A percentile compares a stretch with the other conserved stretches of the same genome.
Evolutionary conservation across 805 yeast genomes (phyloP).

Genomic region (Lipomyces kockii): DNA sequence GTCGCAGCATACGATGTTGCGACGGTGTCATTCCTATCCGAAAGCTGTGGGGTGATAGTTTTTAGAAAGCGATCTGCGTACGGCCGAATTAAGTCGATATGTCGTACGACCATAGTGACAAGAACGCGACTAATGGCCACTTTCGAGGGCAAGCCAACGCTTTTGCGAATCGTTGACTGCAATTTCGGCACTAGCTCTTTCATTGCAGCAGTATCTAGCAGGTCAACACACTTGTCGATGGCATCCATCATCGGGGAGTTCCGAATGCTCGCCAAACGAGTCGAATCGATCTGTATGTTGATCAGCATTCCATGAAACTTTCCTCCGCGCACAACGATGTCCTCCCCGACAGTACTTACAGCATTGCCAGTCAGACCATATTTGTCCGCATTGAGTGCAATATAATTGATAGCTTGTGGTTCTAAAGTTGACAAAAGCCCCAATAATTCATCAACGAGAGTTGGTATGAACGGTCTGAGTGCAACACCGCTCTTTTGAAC

Average conservation of each 20-base stretch:
- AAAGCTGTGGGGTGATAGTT: slow-evolving; percentile 61
- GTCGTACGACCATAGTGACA: slow-evolving; percentile 64
- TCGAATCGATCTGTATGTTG: slow-evolving; percentile 60
- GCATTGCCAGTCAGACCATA: slow-evolving; percentile 72
- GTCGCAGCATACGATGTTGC: slow-evolving; percentile 77
- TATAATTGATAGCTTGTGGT: slow-evolving; percentile 85
- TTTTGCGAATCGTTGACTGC: slow-evolving; percentile 60
- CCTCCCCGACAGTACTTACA: slow-evolving; percentile 35
- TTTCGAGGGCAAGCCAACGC: slow-evolving; percentile 91
- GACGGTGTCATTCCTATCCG: slow-evolving; percentile 73
- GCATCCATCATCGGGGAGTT: slow-evolving; percentile 89
- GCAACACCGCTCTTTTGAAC: slow-evolving; percentile 66
- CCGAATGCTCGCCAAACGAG: slow-evolving; percentile 72
- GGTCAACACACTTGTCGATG: slow-evolving; percentile 68
- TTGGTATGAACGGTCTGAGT: slow-evolving; percentile 67
- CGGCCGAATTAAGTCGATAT: slow-evolving; percentile 52
- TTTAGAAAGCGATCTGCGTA: slow-evolving; percentile 68
- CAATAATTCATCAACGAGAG: slow-evolving; percentile 69
- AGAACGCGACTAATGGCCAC: slow-evolving; percentile 79
- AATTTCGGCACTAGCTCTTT: slow-evolving; percentile 56
- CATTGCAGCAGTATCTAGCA: slow-evolving; percentile 58
- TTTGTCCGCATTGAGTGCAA: slow-evolving; percentile 86
- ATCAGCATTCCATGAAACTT: background rate
- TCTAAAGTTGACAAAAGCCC: slow-evolving; percentile 82
- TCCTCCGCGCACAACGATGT: background rate